Evolutionary conservation across 345 rosid genomes (phyloP).

Genomic region (Pistacia integerrima): DNA sequence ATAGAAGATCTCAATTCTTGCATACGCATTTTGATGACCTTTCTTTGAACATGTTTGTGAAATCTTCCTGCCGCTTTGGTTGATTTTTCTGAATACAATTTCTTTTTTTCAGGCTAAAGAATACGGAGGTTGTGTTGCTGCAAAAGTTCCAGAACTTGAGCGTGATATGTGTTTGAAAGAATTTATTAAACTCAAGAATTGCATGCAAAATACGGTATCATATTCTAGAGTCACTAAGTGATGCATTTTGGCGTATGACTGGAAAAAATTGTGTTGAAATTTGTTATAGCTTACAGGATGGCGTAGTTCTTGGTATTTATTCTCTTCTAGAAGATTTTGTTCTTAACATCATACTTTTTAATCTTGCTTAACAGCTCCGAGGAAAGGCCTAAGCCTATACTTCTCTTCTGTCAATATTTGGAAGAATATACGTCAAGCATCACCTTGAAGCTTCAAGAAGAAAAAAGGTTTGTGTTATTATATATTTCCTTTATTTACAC

Average conservation of each 20-base stretch:
- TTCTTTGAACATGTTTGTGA: neutral
- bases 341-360: slow-evolving; percentile 23
- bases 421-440: slow-evolving; percentile 6
- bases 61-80: slow-evolving; percentile 1
- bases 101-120: slow-evolving; percentile 65
- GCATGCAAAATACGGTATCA: slow-evolving; percentile 92
- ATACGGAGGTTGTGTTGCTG: slow-evolving; percentile 88
- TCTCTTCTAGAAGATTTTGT: slow-evolving; percentile 14
- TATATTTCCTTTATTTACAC: neutral
- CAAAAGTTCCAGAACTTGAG: slow-evolving; percentile 85
- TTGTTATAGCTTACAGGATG: neutral
- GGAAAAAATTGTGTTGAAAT: slow-evolving; percentile 4
- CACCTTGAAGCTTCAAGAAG: neutral
- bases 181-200: slow-evolving; percentile 73
- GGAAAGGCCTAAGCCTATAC: slow-evolving; percentile 41
- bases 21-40: too few relatives aligned
- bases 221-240: slow-evolving; percentile 13
- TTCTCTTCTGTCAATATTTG: slow-evolving; percentile 6
- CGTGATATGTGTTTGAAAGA: slow-evolving; percentile 86
- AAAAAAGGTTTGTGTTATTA: neutral
- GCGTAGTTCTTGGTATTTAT: neutral
- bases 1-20: too few relatives aligned
- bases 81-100: slow-evolving; percentile 20
- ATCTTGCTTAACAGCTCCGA: slow-evolving; percentile 47
- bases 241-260: neutral